Evolutionary conservation across 176 grass and related monocot species (phyloP).

Genomic region (Otatea glauca): DNA sequence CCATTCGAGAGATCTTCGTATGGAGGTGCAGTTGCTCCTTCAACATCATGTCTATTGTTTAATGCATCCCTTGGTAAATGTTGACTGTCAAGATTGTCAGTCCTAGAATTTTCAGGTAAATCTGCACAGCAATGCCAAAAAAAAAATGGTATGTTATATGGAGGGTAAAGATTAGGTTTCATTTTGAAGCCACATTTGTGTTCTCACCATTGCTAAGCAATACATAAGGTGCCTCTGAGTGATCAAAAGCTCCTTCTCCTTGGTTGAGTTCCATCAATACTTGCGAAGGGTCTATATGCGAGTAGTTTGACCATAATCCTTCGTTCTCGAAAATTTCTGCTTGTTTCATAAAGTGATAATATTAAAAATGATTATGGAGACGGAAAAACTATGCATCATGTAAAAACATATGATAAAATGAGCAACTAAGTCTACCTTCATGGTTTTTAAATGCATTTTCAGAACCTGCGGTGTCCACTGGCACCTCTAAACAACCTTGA

Average conservation of each 20-base stretch:
- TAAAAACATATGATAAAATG: constrained; percentile 21
- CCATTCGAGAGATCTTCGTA: constrained; percentile 41
- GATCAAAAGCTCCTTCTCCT: constrained; percentile 33
- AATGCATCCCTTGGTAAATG: constrained; percentile 35
- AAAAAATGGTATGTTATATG: neutral
- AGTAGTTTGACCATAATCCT: constrained; percentile 47
- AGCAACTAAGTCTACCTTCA: constrained; percentile 43
- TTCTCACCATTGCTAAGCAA: constrained; percentile 41
- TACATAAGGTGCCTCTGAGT: constrained; percentile 28
- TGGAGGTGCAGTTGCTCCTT: constrained; percentile 35
- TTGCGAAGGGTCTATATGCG: constrained; percentile 37
- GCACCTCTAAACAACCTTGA: constrained; percentile 41
- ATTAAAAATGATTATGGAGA: constrained; percentile 10
- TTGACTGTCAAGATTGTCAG: constrained; percentile 40
- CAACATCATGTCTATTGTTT: constrained; percentile 45
- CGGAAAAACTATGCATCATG: neutral
- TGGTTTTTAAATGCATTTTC: constrained; percentile 48
- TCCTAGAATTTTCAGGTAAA: constrained; percentile 38
- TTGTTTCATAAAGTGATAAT: constrained; percentile 13
- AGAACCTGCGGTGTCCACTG: constrained; percentile 14
- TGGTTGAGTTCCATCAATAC: constrained; percentile 31
- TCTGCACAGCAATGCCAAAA: constrained; percentile 33
- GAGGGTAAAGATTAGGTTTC: constrained; percentile 11
- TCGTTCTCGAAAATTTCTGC: constrained; percentile 32
- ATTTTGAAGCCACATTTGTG: neutral